phyloP scores from a whole-genome alignment of 2,329 filamentous ascomycete species.

The Aspergillus japonicus region DNA sequence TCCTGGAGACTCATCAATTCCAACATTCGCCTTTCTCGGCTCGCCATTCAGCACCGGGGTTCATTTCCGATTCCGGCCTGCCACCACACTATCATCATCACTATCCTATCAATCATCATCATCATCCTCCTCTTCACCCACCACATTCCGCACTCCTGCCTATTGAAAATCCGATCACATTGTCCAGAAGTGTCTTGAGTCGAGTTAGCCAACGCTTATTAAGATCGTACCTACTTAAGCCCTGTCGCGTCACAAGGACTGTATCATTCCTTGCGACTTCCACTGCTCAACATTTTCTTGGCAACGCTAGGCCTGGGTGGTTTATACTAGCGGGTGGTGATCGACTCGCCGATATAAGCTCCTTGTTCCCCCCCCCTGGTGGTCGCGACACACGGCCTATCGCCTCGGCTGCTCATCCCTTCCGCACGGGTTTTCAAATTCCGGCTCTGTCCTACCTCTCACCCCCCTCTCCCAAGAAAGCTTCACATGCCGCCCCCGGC shows the following conservation, averaged over 20 bases:
- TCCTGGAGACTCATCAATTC: constrained; percentile 18
- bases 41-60: constrained; percentile 5
- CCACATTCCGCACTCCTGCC: constrained; percentile 10
- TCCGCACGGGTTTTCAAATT: constrained; percentile 12
- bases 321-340: constrained; percentile 25
- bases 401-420: constrained; percentile 24
- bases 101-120: not conserved
- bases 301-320: constrained; percentile 15
- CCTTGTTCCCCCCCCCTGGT: constrained; percentile 19
- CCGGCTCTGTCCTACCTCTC: constrained; percentile 19
- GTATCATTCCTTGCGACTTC: constrained; percentile 17
- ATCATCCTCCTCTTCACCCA: not conserved
- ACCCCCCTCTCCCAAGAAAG: constrained; percentile 17
- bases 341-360: constrained; percentile 28
- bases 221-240: not conserved
- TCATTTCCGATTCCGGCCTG: constrained; percentile 9
- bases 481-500: constrained; percentile 73
- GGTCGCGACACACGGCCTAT: constrained; percentile 22
- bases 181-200: not conserved
- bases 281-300: constrained; percentile 13
- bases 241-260: constrained; percentile 6
- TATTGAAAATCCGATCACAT: constrained; percentile 10
- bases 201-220: constrained; percentile 1
- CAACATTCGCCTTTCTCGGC: constrained; percentile 14
- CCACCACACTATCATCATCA: constrained; percentile 3